Percentiles rank a stretch among this genome's conserved stretches.
Conservation (phyloP, 2,329 filamentous ascomycete genomes). For the Cryphonectria radicalis region DNA sequence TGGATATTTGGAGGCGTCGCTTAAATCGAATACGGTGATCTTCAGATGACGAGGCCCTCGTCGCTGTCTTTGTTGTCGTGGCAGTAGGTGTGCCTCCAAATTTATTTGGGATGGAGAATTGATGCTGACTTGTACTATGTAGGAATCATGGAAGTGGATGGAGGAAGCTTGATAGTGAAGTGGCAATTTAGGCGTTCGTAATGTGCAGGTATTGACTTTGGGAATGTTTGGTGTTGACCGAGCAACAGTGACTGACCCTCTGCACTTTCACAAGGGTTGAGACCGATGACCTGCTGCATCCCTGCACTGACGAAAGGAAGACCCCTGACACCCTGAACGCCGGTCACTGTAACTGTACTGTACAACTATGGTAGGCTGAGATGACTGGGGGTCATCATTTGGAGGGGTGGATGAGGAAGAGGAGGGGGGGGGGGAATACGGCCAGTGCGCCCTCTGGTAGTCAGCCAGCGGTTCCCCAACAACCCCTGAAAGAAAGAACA, state of each 20-base stretch:
- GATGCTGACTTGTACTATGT: neutral
- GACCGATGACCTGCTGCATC: slow-evolving; percentile 6
- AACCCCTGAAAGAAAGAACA: slow-evolving; percentile 20
- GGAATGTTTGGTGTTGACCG: slow-evolving; percentile 23
- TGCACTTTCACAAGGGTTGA: neutral
- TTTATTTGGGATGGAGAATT: neutral
- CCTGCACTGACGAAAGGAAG: slow-evolving; percentile 5
- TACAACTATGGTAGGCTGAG: neutral
- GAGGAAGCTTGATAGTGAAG: neutral
- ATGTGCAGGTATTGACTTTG: slow-evolving; percentile 22
- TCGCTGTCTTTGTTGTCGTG: neutral
- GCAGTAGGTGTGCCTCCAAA: neutral
- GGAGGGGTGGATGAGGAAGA: slow-evolving; percentile 2
- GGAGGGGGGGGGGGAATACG: neutral
- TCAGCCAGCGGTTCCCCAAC: neutral
- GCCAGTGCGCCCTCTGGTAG: neutral
- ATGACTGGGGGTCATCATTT: neutral
- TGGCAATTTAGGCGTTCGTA: slow-evolving; percentile 1
- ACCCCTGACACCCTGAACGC: neutral
- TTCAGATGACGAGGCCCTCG: slow-evolving; percentile 17
- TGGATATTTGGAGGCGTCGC: slow-evolving; percentile 22
- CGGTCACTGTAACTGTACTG: neutral
- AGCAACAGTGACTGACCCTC: slow-evolving; percentile 20
- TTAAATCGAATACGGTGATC: slow-evolving; percentile 11
- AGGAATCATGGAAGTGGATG: neutral